Evolutionary conservation across 2,329 filamentous ascomycete species (phyloP), one percentile per base, ranked within the genome.

Genomic region (Phoma sp.): DNA sequence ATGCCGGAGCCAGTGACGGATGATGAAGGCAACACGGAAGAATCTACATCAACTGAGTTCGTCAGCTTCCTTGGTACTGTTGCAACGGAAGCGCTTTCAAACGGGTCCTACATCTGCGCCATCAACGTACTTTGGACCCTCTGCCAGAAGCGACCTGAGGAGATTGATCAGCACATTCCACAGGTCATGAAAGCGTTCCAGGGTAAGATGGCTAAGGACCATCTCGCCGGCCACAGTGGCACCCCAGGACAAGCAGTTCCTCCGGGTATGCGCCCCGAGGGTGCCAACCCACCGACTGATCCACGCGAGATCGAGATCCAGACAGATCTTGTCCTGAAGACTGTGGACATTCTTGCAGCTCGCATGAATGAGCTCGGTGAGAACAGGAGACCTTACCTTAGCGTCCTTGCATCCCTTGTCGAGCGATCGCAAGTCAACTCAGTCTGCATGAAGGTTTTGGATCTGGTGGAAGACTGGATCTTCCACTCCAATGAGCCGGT

Each of bases 121-220:
- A 89, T 99, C 72, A 97, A 96, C 71, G 89, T 96, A 20, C 79
- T 99, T 14, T 98, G 93, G 93, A 95, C 92, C 14, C 79, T 99
- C 17, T 92, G 92, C 5, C 86, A 91, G 65, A 88, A 91, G 55
- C 93, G 91, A 67, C 91, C 93, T 1, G 86, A 89, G 12, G 88
- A 95, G 60, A 91, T 99, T 57, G 95, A 99, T 73, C 84, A 91
- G 55, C 95, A 99, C 69, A 92, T 98, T 48, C 81, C 84, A 3
- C 86, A 89, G 23, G 81, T 99, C 36, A 96, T 99, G 89, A 97
- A 96, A 75, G 92, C 91, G 0, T 84, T 99, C 64, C 93, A 96
- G 65, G 85, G 86, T 42, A 97, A 97, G 76, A 84, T 99, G 62
- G 93, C 93, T 0, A 89, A 95, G 64, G 95, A 99, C 61, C 95